Evolutionary conservation across 169 alveolate genomes (phyloP), one percentile per base, ranked within the genome.

Genomic region (Plasmodium malariae): DNA sequence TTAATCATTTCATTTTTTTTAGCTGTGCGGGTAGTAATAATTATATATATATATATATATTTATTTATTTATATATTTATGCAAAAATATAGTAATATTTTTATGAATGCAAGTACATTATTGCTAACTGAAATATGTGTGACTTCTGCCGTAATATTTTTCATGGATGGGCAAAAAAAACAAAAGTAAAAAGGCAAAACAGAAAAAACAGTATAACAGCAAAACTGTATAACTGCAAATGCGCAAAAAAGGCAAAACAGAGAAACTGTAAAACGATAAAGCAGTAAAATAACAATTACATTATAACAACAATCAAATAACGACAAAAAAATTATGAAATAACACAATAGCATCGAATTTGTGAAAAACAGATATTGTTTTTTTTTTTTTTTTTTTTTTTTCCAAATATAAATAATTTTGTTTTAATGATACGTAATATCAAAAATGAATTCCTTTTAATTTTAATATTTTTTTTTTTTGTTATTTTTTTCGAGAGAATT

Each of bases 401-500:
- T n/a, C n/a, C n/a, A n/a, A n/a, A n/a, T n/a, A n/a, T n/a, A n/a
- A n/a, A n/a, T n/a, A 45, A 45, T 1, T 45, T 45, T 45, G 4
- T 45, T 54, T 54, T 54, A 54, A 54, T 54, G 65, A 9, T 45
- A 45, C n/a, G n/a, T n/a, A n/a, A n/a, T 45, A 45, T 45, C 14
- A 11, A 45, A 45, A 45, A 45, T 45, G 55, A 45, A 45, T 45
- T 45, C 1, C 14, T 45, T 45, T 45, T 45, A 45, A 45, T 45
- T 1, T n/a, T n/a, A n/a, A n/a, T n/a, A n/a, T n/a, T n/a, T n/a
- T 11, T 45, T 3, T 1, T 1, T 1, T 45, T 45, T 3, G 14
- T 1, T 45, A 11, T 45, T 40, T 4, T 40, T 45, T 45, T 45
- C 14, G 55, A 45, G 65, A 14, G 14, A 54, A 54, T 54, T 3